These are phyloP conservation scores for Mikania micrantha DNA, from an alignment of 129 eudicot genomes.

Conservation along the genomic window DNA sequence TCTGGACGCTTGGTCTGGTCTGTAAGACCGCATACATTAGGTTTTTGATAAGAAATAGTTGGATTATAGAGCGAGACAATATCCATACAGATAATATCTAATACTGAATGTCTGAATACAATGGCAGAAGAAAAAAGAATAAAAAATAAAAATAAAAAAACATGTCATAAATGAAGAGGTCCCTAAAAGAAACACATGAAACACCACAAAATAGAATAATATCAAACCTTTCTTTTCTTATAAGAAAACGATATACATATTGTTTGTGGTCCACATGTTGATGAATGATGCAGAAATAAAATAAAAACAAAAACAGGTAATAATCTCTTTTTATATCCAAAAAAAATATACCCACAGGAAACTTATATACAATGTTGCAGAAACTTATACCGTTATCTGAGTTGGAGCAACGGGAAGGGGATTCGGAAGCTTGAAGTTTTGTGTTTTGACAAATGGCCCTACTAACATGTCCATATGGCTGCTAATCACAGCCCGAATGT, in stretches of 20 bases:
- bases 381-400: constrained; percentile 10
- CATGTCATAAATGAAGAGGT: too few species aligned
- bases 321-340: neutral
- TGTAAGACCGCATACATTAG: too few species aligned
- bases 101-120: too few species aligned
- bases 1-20: too few species aligned
- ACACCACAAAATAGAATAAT: neutral
- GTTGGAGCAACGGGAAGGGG: constrained; percentile 31
- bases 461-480: constrained; percentile 55
- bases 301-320: neutral
- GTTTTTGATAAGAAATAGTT: too few species aligned
- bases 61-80: too few species aligned
- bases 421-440: constrained; percentile 52
- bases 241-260: neutral
- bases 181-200: neutral
- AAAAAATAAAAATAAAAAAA: neutral
- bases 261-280: neutral
- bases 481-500: constrained; percentile 41
- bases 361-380: constrained; percentile 6
- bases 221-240: neutral
- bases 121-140: too few species aligned
- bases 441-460: constrained; percentile 19
- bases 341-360: neutral
- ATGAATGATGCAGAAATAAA: neutral
- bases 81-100: too few species aligned